Evolutionary conservation across 139 green algal species (phyloP).

Genomic region (Tetratostichococcus sp.): DNA sequence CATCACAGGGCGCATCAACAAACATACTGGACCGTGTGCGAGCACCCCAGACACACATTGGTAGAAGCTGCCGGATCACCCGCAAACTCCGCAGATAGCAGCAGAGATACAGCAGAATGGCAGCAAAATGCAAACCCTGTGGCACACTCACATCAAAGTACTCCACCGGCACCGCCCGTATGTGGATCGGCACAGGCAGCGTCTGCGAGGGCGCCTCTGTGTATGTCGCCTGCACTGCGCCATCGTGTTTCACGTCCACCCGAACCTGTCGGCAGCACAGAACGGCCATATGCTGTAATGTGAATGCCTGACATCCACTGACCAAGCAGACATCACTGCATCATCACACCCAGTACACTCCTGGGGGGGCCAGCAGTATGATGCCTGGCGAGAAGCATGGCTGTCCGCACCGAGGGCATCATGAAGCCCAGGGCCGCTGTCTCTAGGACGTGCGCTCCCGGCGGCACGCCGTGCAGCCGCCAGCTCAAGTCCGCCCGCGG

Average conservation of each 20-base stretch:
- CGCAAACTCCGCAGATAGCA: too few species aligned
- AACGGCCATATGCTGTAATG: too few species aligned
- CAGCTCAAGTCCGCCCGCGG: neutral
- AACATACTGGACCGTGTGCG: too few species aligned
- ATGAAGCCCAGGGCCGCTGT: neutral
- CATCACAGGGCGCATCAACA: too few species aligned
- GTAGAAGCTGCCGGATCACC: neutral
- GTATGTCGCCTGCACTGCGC: neutral
- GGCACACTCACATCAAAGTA: neutral
- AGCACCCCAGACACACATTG: neutral
- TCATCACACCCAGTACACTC: too few species aligned
- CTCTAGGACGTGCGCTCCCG: neutral
- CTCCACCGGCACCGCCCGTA: neutral
- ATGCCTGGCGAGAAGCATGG: too few species aligned
- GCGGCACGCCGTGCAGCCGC: neutral
- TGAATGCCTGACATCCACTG: too few species aligned
- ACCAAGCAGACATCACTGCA: too few species aligned
- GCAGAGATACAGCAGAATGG: too few species aligned
- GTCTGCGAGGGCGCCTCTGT: neutral
- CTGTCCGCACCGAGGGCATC: neutral
- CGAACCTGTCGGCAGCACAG: neutral
- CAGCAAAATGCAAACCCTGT: neutral
- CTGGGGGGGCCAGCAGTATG: too few species aligned
- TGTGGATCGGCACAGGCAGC: neutral
- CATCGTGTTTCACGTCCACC: neutral